phyloP scores from a whole-genome alignment of 2,329 filamentous ascomycete species.

The Colletotrichum theobromicola region DNA sequence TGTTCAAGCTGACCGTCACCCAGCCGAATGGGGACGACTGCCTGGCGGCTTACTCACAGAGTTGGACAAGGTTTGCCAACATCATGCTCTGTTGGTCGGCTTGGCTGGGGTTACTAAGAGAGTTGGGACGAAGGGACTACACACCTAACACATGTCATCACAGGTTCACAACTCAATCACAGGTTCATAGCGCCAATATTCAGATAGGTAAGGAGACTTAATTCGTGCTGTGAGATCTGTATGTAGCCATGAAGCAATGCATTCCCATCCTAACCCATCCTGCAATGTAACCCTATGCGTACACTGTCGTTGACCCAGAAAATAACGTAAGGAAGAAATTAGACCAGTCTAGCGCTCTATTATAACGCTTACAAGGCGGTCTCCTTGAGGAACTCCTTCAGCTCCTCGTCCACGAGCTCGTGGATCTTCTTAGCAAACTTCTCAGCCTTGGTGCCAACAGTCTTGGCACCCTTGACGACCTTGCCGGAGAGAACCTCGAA shows the following conservation, averaged over 20 bases:
- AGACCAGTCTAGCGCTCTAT: neutral
- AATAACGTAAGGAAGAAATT: constrained; percentile 22
- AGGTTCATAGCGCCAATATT: neutral
- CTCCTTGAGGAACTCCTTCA: constrained; percentile 64
- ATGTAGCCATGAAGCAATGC: constrained; percentile 20
- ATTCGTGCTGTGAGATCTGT: constrained; percentile 17
- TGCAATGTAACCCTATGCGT: constrained; percentile 19
- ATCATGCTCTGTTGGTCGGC: neutral
- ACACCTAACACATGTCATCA: neutral
- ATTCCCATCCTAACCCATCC: constrained; percentile 18
- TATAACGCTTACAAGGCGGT: constrained; percentile 38
- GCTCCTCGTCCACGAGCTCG: constrained; percentile 65
- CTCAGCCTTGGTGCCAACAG: constrained; percentile 61
- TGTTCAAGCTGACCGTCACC: neutral
- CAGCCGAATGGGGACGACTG: neutral
- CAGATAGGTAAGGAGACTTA: neutral
- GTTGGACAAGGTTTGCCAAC: neutral
- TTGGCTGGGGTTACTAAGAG: neutral
- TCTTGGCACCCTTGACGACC: constrained; percentile 58
- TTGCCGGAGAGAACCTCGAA: constrained; percentile 65
- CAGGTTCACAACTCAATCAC: neutral
- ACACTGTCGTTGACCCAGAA: constrained; percentile 24
- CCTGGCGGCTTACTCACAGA: neutral
- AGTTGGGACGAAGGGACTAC: neutral
- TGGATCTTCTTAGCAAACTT: constrained; percentile 69